A percentile compares a stretch with the other conserved stretches of the same genome.
phyloP scores from a whole-genome alignment of 2,329 filamentous ascomycete genomes.

The Rhytidhysteron rufulum region DNA sequence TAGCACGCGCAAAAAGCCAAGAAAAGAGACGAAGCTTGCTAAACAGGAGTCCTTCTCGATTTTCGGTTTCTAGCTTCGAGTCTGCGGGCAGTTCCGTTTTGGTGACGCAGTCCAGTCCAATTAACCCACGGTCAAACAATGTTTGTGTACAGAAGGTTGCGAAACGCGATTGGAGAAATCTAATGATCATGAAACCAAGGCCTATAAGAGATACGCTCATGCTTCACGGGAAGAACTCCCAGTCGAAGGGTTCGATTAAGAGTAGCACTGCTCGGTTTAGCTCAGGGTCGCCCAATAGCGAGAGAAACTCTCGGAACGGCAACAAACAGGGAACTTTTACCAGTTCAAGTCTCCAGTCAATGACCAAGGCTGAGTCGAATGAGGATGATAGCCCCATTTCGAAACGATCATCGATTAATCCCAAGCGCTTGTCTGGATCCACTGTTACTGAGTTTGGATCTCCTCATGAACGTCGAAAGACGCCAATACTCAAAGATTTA shows the following conservation, averaged over 20 bases:
- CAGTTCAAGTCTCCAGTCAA: constrained; percentile 15
- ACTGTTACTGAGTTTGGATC: constrained; percentile 39
- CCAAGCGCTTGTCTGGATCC: constrained; percentile 28
- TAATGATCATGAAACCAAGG: constrained; percentile 27
- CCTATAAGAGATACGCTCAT: constrained; percentile 21
- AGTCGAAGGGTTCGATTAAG: constrained; percentile 10
- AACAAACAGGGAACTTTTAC: constrained; percentile 8
- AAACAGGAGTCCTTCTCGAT: constrained; percentile 29
- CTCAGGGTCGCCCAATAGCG: constrained; percentile 4
- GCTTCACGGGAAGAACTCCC: constrained; percentile 15
- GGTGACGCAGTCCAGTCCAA: constrained; percentile 33
- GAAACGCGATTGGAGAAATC: constrained; percentile 33
- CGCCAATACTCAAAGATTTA: constrained; percentile 24
- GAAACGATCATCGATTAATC: constrained; percentile 30
- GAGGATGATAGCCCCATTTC: constrained; percentile 22
- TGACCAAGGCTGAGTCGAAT: constrained; percentile 28
- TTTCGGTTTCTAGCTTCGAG: constrained; percentile 38
- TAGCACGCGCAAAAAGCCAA: constrained; percentile 22
- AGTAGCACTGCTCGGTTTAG: constrained; percentile 10
- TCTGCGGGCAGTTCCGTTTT: constrained; percentile 41
- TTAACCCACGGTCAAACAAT: constrained; percentile 20
- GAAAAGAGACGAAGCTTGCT: constrained; percentile 19
- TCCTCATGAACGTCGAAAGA: constrained; percentile 31
- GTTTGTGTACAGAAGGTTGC: constrained; percentile 31
- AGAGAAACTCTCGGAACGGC: constrained; percentile 5